Percentiles rank a stretch among this genome's conserved stretches.
Evolutionary conservation across 371 early-diverging fungal species (phyloP).

Genomic region (Cokeromyces recurvatus): DNA sequence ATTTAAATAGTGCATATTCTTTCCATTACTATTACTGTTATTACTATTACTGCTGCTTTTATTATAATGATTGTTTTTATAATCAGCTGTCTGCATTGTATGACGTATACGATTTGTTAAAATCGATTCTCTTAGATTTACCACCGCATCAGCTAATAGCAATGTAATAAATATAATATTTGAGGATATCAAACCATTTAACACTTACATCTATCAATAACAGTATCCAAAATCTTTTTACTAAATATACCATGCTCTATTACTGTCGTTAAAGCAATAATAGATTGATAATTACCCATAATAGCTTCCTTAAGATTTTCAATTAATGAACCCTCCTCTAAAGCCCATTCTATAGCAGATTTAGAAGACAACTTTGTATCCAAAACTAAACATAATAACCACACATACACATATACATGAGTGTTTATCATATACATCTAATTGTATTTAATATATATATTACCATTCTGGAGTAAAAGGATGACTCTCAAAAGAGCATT

Average conservation of each 20-base stretch:
- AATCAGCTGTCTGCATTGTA: constrained; percentile 36
- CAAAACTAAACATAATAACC: constrained; percentile 33
- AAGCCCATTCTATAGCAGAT: constrained; percentile 60
- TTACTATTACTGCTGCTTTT: too few species aligned
- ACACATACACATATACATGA: background rate
- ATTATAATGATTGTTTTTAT: constrained; percentile 30
- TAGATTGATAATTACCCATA: constrained; percentile 59
- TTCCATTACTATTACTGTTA: too few species aligned
- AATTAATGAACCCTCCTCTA: constrained; percentile 48
- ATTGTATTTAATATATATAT: background rate
- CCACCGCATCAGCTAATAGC: constrained; percentile 54
- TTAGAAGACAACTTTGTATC: constrained; percentile 30
- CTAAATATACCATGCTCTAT: constrained; percentile 48
- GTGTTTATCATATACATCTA: background rate
- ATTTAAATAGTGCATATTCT: too few species aligned
- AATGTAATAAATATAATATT: too few species aligned
- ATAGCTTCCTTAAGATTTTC: constrained; percentile 61
- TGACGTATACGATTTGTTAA: constrained; percentile 55
- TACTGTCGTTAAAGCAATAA: constrained; percentile 48
- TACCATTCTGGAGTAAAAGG: constrained; percentile 57
- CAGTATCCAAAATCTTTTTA: constrained; percentile 53
- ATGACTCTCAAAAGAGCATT: constrained; percentile 52
- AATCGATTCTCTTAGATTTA: constrained; percentile 63
- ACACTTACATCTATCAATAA: constrained; percentile 57
- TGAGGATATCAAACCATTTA: too few species aligned